phyloP scores from a whole-genome alignment of 2,329 filamentous ascomycete species.

The Dactylellina drechsleri region DNA sequence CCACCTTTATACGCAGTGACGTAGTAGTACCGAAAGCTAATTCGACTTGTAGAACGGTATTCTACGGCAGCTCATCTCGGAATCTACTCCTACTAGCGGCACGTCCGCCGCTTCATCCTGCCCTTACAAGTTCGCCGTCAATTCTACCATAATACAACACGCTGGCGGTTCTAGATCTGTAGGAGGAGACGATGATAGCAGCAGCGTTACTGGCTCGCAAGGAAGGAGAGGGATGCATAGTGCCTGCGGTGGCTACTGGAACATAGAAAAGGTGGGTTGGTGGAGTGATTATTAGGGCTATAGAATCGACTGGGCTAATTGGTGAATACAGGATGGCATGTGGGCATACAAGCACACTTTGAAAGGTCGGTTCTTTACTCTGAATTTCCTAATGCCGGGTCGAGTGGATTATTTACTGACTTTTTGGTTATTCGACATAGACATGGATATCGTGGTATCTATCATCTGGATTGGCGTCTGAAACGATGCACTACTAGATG shows the following conservation, averaged over 20 bases:
- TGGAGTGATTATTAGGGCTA: background rate
- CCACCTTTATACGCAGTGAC: background rate
- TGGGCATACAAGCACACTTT: constrained; percentile 86
- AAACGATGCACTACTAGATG: constrained; percentile 38
- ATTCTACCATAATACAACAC: constrained; percentile 98
- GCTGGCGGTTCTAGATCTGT: constrained; percentile 67
- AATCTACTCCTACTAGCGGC: constrained; percentile 70
- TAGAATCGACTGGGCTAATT: background rate
- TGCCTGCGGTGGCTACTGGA: constrained; percentile 86
- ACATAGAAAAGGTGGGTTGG: constrained; percentile 74
- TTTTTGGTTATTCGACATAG: constrained; percentile 6
- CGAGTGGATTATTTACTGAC: constrained; percentile 65
- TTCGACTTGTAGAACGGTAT: constrained; percentile 72
- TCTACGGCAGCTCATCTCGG: constrained; percentile 79
- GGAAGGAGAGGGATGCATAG: constrained; percentile 91
- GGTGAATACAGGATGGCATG: constrained; percentile 72
- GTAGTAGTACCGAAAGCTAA: background rate
- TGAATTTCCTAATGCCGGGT: constrained; percentile 56
- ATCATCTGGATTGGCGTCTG: constrained; percentile 81
- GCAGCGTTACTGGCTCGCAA: constrained; percentile 74
- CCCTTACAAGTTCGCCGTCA: constrained; percentile 94
- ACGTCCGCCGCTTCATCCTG: constrained; percentile 60
- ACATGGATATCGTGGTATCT: constrained; percentile 75
- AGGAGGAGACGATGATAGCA: constrained; percentile 65
- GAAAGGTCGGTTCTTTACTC: constrained; percentile 51